A percentile compares a stretch with the other conserved stretches of the same genome.
Evolutionary conservation across 345 rosid genomes (phyloP).

Genomic region (Populus ilicifolia): DNA sequence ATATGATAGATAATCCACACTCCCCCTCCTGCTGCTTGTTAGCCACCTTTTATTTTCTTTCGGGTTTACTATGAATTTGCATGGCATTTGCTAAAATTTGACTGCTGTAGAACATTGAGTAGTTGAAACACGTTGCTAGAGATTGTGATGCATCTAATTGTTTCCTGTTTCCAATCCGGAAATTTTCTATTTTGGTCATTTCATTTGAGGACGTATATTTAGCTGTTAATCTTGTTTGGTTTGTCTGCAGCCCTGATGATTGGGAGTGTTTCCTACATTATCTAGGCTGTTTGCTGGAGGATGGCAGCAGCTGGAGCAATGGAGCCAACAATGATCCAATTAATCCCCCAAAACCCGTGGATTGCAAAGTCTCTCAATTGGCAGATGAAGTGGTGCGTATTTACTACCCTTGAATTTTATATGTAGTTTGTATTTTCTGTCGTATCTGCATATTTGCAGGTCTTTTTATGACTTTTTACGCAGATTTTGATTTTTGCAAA

Average conservation of each 20-base stretch:
- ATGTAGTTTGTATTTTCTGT: slow-evolving; percentile 5
- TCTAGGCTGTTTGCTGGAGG: slow-evolving; percentile 88
- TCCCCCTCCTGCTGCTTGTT: too few species aligned
- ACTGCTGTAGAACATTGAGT: neutral
- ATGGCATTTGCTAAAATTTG: neutral
- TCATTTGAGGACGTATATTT: neutral
- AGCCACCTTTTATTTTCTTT: neutral
- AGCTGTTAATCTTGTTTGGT: slow-evolving; percentile 32
- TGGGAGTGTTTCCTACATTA: slow-evolving; percentile 93
- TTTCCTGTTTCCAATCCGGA: neutral
- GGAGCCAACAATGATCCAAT: slow-evolving; percentile 38
- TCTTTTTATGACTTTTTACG: slow-evolving; percentile 11
- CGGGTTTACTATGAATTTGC: neutral
- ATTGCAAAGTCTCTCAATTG: slow-evolving; percentile 58
- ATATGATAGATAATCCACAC: too few species aligned
- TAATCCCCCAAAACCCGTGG: slow-evolving; percentile 42
- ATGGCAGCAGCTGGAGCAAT: slow-evolving; percentile 59
- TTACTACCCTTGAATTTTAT: slow-evolving; percentile 16
- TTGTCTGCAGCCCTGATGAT: slow-evolving; percentile 86
- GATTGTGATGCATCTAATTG: neutral
- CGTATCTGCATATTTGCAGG: neutral
- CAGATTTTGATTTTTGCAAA: slow-evolving; percentile 15
- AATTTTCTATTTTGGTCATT: neutral
- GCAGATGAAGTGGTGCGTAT: slow-evolving; percentile 68
- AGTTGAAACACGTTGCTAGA: neutral